A percentile compares a stretch with the other conserved stretches of the same genome.
These are phyloP conservation scores for Xylaria sp. DNA, from an alignment of 2,329 filamentous ascomycete genomes.

Conservation along the genomic window DNA sequence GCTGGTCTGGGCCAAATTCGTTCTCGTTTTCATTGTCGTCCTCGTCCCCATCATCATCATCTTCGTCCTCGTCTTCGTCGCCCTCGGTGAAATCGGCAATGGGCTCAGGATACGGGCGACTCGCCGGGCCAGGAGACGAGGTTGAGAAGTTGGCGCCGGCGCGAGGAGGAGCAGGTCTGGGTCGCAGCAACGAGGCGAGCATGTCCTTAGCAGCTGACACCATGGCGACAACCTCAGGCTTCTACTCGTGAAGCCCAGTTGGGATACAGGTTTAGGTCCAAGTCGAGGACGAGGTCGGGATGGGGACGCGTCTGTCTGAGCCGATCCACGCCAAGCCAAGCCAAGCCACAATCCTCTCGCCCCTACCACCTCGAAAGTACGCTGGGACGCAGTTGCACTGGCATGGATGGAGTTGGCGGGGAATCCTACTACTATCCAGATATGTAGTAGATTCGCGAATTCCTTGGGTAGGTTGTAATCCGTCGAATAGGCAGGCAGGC, in stretches of 20 bases:
- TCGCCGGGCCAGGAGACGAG: slow-evolving; percentile 28
- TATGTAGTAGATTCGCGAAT: neutral
- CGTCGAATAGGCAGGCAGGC: neutral
- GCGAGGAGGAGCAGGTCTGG: slow-evolving; percentile 24
- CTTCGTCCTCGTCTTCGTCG: slow-evolving; percentile 60
- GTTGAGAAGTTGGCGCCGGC: slow-evolving; percentile 26
- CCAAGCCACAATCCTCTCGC: slow-evolving; percentile 14
- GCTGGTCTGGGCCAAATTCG: slow-evolving; percentile 28
- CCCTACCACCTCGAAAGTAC: slow-evolving; percentile 21
- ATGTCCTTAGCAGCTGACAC: slow-evolving; percentile 30
- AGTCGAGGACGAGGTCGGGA: slow-evolving; percentile 4
- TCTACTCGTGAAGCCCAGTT: slow-evolving; percentile 4
- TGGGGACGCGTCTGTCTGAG: slow-evolving; percentile 12
- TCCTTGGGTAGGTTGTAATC: too few species aligned
- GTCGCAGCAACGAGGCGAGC: slow-evolving; percentile 31
- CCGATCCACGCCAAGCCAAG: slow-evolving; percentile 19
- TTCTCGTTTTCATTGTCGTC: slow-evolving; percentile 51
- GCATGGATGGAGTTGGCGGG: slow-evolving; percentile 7
- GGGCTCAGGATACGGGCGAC: slow-evolving; percentile 37
- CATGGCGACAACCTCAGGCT: slow-evolving; percentile 22
- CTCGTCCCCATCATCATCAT: slow-evolving; percentile 60
- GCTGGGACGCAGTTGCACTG: slow-evolving; percentile 20
- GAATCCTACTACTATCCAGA: neutral
- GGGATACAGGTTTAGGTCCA: neutral
- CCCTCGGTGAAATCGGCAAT: slow-evolving; percentile 62